phyloP scores from a whole-genome alignment of 2,329 filamentous ascomycete species.

The Emmonsia crescens region DNA sequence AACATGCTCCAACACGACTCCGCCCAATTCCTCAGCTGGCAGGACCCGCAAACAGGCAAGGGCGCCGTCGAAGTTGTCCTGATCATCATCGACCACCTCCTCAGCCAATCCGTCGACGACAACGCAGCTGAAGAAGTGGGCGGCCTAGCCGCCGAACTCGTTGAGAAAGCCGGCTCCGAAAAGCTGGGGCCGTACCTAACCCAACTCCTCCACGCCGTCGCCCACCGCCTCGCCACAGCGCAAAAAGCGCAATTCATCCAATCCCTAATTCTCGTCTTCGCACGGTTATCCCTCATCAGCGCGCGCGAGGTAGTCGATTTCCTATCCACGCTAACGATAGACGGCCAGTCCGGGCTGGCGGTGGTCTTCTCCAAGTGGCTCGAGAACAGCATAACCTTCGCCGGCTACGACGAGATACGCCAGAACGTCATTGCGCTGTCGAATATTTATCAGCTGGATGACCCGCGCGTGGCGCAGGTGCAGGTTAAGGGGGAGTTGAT shows the following conservation, averaged over 20 bases:
- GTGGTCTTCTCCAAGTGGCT: slow-evolving; percentile 92
- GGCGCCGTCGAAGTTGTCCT: slow-evolving; percentile 81
- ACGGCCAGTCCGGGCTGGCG: slow-evolving; percentile 64
- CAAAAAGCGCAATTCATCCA: slow-evolving; percentile 86
- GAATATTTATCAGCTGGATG: slow-evolving; percentile 79
- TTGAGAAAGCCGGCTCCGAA: slow-evolving; percentile 89
- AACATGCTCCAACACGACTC: slow-evolving; percentile 85
- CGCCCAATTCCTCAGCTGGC: slow-evolving; percentile 79
- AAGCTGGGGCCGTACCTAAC: slow-evolving; percentile 81
- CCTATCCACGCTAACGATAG: slow-evolving; percentile 71
- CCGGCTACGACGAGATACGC: slow-evolving; percentile 94
- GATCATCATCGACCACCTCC: slow-evolving; percentile 80
- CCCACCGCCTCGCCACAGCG: slow-evolving; percentile 69
- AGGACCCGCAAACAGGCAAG: slow-evolving; percentile 62
- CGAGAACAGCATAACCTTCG: slow-evolving; percentile 92
- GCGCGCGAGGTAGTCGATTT: slow-evolving; percentile 88
- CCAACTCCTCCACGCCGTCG: slow-evolving; percentile 80
- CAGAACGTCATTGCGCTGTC: slow-evolving; percentile 93
- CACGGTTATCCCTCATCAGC: slow-evolving; percentile 72
- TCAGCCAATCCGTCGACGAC: slow-evolving; percentile 77
- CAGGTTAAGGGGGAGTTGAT: slow-evolving; percentile 88
- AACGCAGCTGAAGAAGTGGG: slow-evolving; percentile 94
- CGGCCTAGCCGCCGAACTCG: slow-evolving; percentile 82
- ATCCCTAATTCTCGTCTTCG: slow-evolving; percentile 90
- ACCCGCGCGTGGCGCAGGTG: slow-evolving; percentile 65